A percentile compares a stretch with the other conserved stretches of the same genome.
phyloP scores from a whole-genome alignment of 108 stramenopile species.

The Cyclotella sp. region DNA sequence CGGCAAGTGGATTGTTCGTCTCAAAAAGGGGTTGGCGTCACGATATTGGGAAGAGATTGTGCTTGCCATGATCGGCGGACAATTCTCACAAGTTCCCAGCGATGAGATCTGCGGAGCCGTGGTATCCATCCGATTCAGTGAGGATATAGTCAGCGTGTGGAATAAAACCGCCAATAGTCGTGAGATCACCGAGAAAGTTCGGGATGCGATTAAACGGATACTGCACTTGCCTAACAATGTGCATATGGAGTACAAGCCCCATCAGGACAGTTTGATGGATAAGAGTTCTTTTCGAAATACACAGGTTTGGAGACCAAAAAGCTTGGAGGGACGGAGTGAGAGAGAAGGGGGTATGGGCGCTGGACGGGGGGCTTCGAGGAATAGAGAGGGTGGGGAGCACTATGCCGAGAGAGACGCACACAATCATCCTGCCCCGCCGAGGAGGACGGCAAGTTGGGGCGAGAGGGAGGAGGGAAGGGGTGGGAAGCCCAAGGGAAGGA shows the following conservation, averaged over 20 bases:
- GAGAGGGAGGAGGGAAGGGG: constrained; percentile 49
- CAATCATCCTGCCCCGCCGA: constrained; percentile 11
- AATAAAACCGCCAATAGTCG: constrained; percentile 81
- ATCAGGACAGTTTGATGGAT: constrained; percentile 69
- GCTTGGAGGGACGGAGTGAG: constrained; percentile 6
- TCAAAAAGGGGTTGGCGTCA: constrained; percentile 72
- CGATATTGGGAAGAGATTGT: constrained; percentile 96
- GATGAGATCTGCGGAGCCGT: constrained; percentile 95
- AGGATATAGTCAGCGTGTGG: constrained; percentile 97
- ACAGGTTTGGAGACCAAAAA: constrained; percentile 66
- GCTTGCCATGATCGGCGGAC: constrained; percentile 92
- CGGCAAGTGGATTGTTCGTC: constrained; percentile 95
- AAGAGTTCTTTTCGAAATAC: constrained; percentile 81
- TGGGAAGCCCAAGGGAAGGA: constrained; percentile 26
- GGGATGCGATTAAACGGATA: constrained; percentile 85
- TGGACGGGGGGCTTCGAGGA: background rate
- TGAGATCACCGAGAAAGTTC: constrained; percentile 76
- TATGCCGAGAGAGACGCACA: background rate
- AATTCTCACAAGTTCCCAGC: constrained; percentile 76
- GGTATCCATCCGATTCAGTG: constrained; percentile 87
- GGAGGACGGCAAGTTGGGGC: constrained; percentile 64
- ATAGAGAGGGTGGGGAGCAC: background rate
- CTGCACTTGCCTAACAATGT: constrained; percentile 81
- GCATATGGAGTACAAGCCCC: constrained; percentile 83
- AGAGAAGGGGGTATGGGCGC: background rate